These are phyloP conservation scores for Kodamaea fungicola DNA, from an alignment of 1,139 yeast species.

Conservation along the genomic window DNA sequence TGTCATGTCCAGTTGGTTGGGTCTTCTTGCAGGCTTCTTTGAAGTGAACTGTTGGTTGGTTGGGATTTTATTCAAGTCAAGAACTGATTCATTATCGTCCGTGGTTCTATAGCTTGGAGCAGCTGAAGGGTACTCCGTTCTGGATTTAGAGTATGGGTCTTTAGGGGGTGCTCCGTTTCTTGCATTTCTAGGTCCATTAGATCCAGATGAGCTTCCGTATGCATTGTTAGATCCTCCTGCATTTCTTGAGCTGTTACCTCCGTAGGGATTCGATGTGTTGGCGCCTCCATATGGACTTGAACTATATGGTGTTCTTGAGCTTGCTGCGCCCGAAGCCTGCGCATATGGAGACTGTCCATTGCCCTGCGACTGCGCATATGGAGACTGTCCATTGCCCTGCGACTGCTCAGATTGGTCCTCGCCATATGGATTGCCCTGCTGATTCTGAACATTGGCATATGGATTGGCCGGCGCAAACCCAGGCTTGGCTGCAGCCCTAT, in stretches of 20 bases:
- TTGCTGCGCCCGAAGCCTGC: slow-evolving; percentile 5
- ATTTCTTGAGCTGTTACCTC: not conserved
- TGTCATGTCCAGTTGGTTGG: slow-evolving; percentile 17
- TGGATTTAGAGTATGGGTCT: slow-evolving; percentile 6
- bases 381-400: slow-evolving; percentile 4
- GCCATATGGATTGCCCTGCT: slow-evolving; percentile 26
- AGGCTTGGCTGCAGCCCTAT: slow-evolving; percentile 36
- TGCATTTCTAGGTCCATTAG: slow-evolving; percentile 1
- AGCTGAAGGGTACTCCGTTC: slow-evolving; percentile 3
- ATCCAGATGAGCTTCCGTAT: not conserved
- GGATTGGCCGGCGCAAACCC: slow-evolving; percentile 49
- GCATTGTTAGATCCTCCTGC: slow-evolving; percentile 1
- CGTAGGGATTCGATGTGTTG: slow-evolving; percentile 3
- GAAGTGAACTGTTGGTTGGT: slow-evolving; percentile 29
- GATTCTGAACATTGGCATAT: slow-evolving; percentile 28
- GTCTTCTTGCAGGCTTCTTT: slow-evolving; percentile 25
- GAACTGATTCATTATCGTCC: slow-evolving; percentile 30
- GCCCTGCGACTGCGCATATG: slow-evolving; percentile 8
- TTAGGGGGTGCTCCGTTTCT: slow-evolving; percentile 1
- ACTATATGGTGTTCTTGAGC: slow-evolving; percentile 1
- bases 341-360: slow-evolving; percentile 12
- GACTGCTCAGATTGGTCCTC: slow-evolving; percentile 7
- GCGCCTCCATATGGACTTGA: slow-evolving; percentile 5
- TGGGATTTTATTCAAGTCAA: slow-evolving; percentile 43
- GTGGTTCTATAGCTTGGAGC: slow-evolving; percentile 5